Evolutionary conservation across 208 protist genomes (phyloP), one percentile per base, ranked within the genome.

Genomic region (Paratrypanosoma confusum): DNA sequence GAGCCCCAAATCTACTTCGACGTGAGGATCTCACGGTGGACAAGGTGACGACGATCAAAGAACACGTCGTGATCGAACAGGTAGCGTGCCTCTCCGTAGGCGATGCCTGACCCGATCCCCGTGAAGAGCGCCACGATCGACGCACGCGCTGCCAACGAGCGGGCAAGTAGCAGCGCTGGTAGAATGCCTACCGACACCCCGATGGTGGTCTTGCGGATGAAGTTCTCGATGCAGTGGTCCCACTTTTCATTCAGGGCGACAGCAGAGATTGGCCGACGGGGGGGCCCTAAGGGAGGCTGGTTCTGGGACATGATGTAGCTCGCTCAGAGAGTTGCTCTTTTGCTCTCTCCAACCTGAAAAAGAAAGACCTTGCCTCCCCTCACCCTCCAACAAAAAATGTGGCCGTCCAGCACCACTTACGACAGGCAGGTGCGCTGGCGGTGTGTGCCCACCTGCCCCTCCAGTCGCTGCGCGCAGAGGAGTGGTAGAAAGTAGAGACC

Each of bases 61-160:
- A 73, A 50, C 45, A 93, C 61, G 47, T 89, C 63, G 58, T 88
- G 71, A 25, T 93, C 85, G 35, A 93, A 93, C 13, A 93, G 64
- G 45, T 90, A 90, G 14, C 71, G 69, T 1, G 85, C 78, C 64
- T 93, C 81, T 2, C 71, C 73, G 39, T 90, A 93, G 25, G 85
- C 85, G 21, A 89, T 69, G 39, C 85, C 85, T 24, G 65, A 64
- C 22, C 81, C 85, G 20, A 89, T 34, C 13, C 85, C 85, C 1
- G 67, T 82, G 51, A 59, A 78, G 25, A 93, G 60, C 1, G 71
- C 57, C 20, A 85, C 28, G 13, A 90, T 63, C 11, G 66, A 59
- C 10, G 49, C 45, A 8, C 85, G 77, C 3, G 71, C 81, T 2
- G 62, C 68, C 10, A 56, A 26, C 5, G 79, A 77, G 38, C 77